Conservation (phyloP, 1,139 yeast species). For the Kurtzmaniella quercitrusa region DNA sequence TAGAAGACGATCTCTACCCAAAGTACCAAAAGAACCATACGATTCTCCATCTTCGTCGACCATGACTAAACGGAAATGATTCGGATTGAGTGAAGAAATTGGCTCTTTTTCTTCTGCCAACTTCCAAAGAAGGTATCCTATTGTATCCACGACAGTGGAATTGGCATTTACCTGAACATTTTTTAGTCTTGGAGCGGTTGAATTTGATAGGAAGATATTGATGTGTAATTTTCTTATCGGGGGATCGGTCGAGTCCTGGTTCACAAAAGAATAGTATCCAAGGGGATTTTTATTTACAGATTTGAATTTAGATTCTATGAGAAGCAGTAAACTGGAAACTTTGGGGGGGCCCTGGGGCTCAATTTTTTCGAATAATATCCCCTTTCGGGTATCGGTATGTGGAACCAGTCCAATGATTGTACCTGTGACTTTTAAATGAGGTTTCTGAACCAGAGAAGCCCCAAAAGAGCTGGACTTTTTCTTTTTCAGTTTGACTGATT, state of each 20-base stretch:
- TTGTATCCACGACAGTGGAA: slow-evolving; percentile 55
- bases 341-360: slow-evolving; percentile 2
- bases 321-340: slow-evolving; percentile 33
- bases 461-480: slow-evolving; percentile 7
- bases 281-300: slow-evolving; percentile 45
- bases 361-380: not conserved
- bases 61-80: slow-evolving; percentile 62
- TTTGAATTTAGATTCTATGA: slow-evolving; percentile 35
- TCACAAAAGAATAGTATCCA: slow-evolving; percentile 50
- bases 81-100: slow-evolving; percentile 42
- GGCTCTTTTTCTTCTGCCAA: slow-evolving; percentile 19
- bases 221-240: slow-evolving; percentile 18
- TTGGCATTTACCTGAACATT: slow-evolving; percentile 38
- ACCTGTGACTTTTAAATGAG: not conserved
- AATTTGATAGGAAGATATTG: slow-evolving; percentile 38
- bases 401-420: not conserved
- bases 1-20: slow-evolving; percentile 52
- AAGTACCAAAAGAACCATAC: slow-evolving; percentile 69
- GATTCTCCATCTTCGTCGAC: slow-evolving; percentile 80
- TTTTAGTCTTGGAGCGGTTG: slow-evolving; percentile 24
- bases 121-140: slow-evolving; percentile 53
- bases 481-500: slow-evolving; percentile 16
- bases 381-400: not conserved
- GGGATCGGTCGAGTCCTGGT: slow-evolving; percentile 19
- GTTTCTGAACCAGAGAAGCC: not conserved